Evolutionary conservation across 371 early-diverging fungal genomes (phyloP), one percentile per base, ranked within the genome.

Genomic region (Phascolomyces articulosus): DNA sequence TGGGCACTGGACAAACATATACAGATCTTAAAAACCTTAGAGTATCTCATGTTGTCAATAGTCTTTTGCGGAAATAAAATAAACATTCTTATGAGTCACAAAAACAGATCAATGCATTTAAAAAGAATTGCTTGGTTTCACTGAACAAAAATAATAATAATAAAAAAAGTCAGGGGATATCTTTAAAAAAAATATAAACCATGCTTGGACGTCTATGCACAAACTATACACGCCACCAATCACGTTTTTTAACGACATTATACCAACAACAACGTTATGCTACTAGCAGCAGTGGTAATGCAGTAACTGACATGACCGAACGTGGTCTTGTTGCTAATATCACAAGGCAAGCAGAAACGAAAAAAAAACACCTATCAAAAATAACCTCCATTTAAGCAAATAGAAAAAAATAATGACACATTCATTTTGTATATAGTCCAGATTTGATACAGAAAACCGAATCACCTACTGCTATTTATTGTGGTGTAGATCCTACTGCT

Each of bases 1-100:
- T 99, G 16, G 99, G 99, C 29, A 96, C 96, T 2, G 99, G 99
- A 4, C 99, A 99, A 82, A 98, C 98, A 3, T 99, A 99, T 76
- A 95, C 96, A 10, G 99, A 99, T 85, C 84, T 99, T 67, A 90
- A 90, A 72, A 91, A 90, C 56, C 91, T 97, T 83, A 91, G 90
- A 64, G 94, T 97, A 21, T 73, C 82, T 26, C 91, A 91, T 73
- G 92, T 97, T 56, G 95, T 96, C n/a, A 80, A 86, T n/a, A 85
- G 91, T 55, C 75, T 97, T 56, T 77, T 97, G 24, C 75, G 79
- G 60, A 80, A 86, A 54, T 88, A 82, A 79, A 21, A 47, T 20
- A 47, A 47, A 47, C 8, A 47, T n/a, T 47, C 47, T 16, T 47
- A 16, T 47, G 47, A 47, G 47, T 47, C 47, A 47, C 47, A 40